phyloP scores from a whole-genome alignment of 805 yeast genomes.

The Lipomyces sp. region DNA sequence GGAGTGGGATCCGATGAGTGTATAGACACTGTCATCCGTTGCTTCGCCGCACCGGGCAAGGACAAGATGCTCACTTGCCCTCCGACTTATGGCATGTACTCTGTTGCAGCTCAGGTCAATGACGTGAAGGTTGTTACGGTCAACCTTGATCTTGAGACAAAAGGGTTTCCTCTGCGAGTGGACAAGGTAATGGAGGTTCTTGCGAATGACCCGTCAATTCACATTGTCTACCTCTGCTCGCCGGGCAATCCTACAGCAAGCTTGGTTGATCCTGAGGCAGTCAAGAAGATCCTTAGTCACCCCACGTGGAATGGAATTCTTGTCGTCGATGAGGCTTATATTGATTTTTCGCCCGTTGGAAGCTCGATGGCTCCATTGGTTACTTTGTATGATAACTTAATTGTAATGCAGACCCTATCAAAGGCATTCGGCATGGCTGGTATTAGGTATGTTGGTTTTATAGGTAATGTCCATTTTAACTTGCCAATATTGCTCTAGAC shows the following conservation, averaged over 20 bases:
- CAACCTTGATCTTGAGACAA: constrained; percentile 63
- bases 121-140: constrained; percentile 80
- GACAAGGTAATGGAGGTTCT: constrained; percentile 60
- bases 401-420: constrained; percentile 88
- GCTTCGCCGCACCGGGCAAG: constrained; percentile 77
- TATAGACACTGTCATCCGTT: constrained; percentile 84
- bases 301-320: constrained; percentile 73
- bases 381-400: constrained; percentile 77
- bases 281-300: constrained; percentile 55
- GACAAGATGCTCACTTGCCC: constrained; percentile 88
- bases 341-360: constrained; percentile 76
- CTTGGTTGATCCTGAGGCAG: constrained; percentile 55
- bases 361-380: constrained; percentile 79
- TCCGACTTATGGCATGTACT: constrained; percentile 97
- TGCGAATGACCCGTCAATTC: constrained; percentile 62
- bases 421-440: constrained; percentile 98
- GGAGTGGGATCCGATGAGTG: constrained; percentile 99
- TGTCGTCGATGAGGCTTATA: constrained; percentile 88
- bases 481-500: constrained; percentile 15
- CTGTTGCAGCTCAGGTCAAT: constrained; percentile 86
- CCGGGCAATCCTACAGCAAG: constrained; percentile 97
- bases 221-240: constrained; percentile 81
- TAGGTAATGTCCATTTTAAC: background rate
- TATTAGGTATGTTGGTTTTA: constrained; percentile 54
- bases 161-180: constrained; percentile 65